phyloP scores from a whole-genome alignment of 176 grass and related monocot genomes.

The Zea luxurians region DNA sequence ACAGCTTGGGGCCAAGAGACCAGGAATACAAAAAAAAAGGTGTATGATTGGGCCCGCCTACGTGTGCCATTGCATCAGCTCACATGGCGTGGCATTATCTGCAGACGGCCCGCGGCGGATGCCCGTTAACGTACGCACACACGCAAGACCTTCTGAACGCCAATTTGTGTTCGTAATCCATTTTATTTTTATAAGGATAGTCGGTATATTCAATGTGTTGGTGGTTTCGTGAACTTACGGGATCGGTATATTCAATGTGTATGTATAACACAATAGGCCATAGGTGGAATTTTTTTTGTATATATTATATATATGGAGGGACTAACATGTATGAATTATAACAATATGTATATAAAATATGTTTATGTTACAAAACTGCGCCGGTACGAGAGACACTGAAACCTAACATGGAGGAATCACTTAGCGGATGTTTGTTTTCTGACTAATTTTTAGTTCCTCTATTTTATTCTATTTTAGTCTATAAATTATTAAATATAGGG shows the following conservation, averaged over 20 bases:
- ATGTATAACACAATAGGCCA: too few species aligned
- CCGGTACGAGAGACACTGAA: conserved; percentile 31
- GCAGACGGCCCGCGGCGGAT: too few species aligned
- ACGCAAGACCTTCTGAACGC: background rate
- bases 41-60: conserved; percentile 1
- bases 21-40: background rate
- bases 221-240: background rate
- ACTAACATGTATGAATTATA: too few species aligned
- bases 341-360: too few species aligned
- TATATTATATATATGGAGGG: too few species aligned
- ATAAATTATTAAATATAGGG: too few species aligned
- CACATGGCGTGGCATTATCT: background rate
- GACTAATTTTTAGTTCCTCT: too few species aligned
- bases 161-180: background rate
- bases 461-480: too few species aligned
- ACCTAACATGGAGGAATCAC: conserved; percentile 32
- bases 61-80: background rate
- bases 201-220: background rate
- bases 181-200: background rate
- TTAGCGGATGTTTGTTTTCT: too few species aligned
- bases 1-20: conserved; percentile 25
- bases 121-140: background rate
- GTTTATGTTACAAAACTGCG: background rate
- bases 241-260: too few species aligned
- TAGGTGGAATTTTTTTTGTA: too few species aligned